Evolutionary conservation across 2,329 filamentous ascomycete species (phyloP).

Genomic region (Verticillium longisporum): DNA sequence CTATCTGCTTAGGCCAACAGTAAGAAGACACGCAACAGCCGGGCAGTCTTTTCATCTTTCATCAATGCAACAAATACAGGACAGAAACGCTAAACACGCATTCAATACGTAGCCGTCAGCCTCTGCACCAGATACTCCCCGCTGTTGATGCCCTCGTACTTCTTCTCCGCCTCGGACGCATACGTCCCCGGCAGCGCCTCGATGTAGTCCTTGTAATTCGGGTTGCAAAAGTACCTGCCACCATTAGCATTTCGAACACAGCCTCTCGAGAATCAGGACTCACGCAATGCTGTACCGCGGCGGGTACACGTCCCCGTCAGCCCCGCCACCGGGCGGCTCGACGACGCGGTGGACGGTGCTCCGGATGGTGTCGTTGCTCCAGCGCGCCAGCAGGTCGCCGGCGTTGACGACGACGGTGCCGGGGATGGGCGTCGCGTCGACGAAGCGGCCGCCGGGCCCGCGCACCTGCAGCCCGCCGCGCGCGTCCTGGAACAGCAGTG

Average conservation of each 20-base stretch:
- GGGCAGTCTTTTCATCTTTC: too few relatives aligned
- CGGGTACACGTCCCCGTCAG: constrained; percentile 54
- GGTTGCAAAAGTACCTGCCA: constrained; percentile 75
- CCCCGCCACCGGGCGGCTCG: constrained; percentile 61
- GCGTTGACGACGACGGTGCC: constrained; percentile 84
- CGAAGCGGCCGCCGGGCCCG: constrained; percentile 68
- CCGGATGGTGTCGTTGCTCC: constrained; percentile 88
- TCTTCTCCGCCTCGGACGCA: constrained; percentile 57
- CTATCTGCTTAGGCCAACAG: too few relatives aligned
- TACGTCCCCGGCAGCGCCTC: constrained; percentile 79
- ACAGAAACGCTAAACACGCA: too few relatives aligned
- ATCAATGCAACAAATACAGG: too few relatives aligned
- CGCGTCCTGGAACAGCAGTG: constrained; percentile 54
- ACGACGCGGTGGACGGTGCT: constrained; percentile 88
- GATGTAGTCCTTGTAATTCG: constrained; percentile 68
- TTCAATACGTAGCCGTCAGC: constrained; percentile 61
- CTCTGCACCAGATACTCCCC: constrained; percentile 77
- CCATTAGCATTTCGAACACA: background rate
- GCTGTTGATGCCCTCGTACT: constrained; percentile 71
- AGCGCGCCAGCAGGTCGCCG: constrained; percentile 76
- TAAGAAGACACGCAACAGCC: too few relatives aligned
- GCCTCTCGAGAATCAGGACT: constrained; percentile 19
- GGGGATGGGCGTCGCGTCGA: constrained; percentile 76
- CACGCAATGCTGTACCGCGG: constrained; percentile 80
- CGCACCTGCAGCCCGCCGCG: constrained; percentile 51